A percentile compares a stretch with the other conserved stretches of the same genome.
phyloP scores from a whole-genome alignment of 2,329 filamentous ascomycete genomes.

The Aspergillus sp. region DNA sequence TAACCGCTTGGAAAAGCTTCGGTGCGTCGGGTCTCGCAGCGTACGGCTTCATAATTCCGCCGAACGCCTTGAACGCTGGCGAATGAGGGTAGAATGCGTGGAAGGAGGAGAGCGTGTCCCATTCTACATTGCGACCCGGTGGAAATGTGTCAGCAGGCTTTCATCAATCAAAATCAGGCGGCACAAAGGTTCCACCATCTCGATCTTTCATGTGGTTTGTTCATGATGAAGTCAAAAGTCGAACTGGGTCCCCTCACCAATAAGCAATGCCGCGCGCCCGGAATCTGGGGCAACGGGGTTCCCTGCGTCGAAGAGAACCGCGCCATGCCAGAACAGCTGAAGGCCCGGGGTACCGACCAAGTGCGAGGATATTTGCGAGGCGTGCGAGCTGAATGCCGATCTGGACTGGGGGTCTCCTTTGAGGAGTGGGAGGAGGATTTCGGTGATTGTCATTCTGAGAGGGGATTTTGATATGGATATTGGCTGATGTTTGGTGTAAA shows the following conservation, averaged over 20 bases:
- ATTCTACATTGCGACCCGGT: background rate
- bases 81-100: constrained; percentile 1
- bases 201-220: too few relatives aligned
- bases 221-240: too few relatives aligned
- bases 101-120: background rate
- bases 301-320: background rate
- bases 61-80: background rate
- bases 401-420: background rate
- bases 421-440: background rate
- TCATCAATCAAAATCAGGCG: too few relatives aligned
- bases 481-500: too few relatives aligned
- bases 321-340: background rate
- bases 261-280: background rate
- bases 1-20: background rate
- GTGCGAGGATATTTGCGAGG: background rate
- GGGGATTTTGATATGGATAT: too few relatives aligned
- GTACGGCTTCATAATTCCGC: background rate
- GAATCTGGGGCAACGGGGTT: background rate
- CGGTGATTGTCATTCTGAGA: background rate
- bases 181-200: too few relatives aligned
- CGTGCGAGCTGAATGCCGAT: background rate
- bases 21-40: background rate
- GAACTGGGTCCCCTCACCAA: background rate
- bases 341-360: background rate
- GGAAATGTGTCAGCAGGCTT: too few relatives aligned